Percentiles rank a stretch among this genome's conserved stretches.
phyloP scores from a whole-genome alignment of 805 yeast genomes.

The Saccharomyces eubayanus region DNA sequence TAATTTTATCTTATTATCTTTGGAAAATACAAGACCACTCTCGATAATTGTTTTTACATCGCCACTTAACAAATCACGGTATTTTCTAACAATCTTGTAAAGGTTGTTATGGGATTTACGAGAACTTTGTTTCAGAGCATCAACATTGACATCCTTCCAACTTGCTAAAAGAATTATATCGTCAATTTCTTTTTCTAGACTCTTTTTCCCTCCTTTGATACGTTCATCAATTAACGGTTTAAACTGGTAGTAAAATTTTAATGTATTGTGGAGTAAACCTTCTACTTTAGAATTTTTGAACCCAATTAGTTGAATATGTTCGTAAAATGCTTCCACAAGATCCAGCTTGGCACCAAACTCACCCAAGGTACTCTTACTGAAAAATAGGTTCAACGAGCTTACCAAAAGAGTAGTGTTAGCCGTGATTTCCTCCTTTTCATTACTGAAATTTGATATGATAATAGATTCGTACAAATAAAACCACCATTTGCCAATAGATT shows the following conservation, averaged over 20 bases:
- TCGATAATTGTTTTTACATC: conserved; percentile 52
- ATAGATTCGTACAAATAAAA: conserved; percentile 78
- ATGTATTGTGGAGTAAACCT: conserved; percentile 31
- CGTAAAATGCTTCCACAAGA: conserved; percentile 55
- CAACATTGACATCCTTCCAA: conserved; percentile 94
- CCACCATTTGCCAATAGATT: conserved; percentile 76
- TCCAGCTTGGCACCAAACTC: conserved; percentile 55
- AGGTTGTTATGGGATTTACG: conserved; percentile 77
- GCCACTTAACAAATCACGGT: conserved; percentile 51
- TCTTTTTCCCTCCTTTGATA: conserved; percentile 40
- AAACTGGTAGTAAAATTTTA: conserved; percentile 63
- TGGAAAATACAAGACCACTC: conserved; percentile 38
- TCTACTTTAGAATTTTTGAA: conserved; percentile 18
- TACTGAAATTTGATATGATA: conserved; percentile 38
- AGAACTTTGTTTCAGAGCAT: conserved; percentile 90
- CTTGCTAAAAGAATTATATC: conserved; percentile 86
- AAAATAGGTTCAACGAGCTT: conserved; percentile 61
- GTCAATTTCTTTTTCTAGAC: conserved; percentile 66
- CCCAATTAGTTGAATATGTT: conserved; percentile 38
- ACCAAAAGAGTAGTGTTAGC: conserved; percentile 27
- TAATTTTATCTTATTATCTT: conserved; percentile 6
- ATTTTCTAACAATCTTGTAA: conserved; percentile 77
- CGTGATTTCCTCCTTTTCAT: conserved; percentile 18
- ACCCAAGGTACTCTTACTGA: conserved; percentile 71
- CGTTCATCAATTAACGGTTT: conserved; percentile 38